Evolutionary conservation across 108 stramenopile genomes (phyloP), one percentile per base, ranked within the genome.

Genomic region (Discostella stelligeroides): DNA sequence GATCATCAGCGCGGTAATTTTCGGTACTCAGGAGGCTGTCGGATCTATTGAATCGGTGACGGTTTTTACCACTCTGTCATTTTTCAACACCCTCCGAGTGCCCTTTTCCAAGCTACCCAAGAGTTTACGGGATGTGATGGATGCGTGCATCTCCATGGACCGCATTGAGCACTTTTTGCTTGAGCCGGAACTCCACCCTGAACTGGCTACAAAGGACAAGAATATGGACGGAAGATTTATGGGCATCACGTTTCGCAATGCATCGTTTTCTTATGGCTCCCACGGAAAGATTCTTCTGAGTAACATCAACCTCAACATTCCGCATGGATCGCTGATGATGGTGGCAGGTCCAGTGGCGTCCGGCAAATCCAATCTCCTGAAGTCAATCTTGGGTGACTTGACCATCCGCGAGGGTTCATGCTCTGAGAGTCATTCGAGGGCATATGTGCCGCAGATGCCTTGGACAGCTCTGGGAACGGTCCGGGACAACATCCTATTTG

Each of bases 381-480:
- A 68, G 18, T 87, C 86, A 10, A 54, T 92, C 13, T 59, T 88
- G n/a, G 92, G 88, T 7, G 64, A 84, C 50, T 48, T 87, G 70
- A 34, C 46, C 20, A 58, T 50, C 24, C 39, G 20, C 9, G 53
- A 61, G 21, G 84, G 84, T 42, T 30, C 29, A 73, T 68, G 7
- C 39, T 37, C 14, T 11, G 66, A 60, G 27, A 70, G 77, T 25
- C 45, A 46, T 46, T 46, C 45, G 45, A 46, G 45, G 6, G 82
- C 86, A 29, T 90, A 88, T 61, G 82, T 65, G 10, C 58, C 68
- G 37, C 86, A 91, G 58, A 72, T 45, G 10, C 58, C 85, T 17
- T 92, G 84, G 75, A 90, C 89, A 28, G 73, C 76, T 30, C 89
- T 89, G 73, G 83, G 63, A 5, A 83, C 81, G 7, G 47, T 89